Base-by-base conservation (phyloP, 2,329 filamentous ascomycete genomes). In the Fusarium citri region DNA sequence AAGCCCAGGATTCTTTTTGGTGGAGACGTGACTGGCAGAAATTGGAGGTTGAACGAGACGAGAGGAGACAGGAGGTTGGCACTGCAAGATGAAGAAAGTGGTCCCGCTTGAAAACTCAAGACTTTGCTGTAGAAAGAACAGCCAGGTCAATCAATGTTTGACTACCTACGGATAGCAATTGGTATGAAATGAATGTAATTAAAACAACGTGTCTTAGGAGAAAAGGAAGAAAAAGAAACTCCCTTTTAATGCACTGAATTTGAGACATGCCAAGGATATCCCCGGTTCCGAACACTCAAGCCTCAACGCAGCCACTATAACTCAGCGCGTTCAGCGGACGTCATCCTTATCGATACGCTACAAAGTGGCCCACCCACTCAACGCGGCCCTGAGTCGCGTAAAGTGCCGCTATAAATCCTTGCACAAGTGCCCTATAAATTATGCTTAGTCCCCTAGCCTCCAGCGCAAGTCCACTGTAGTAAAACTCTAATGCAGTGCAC, bases 21-120 rank as follows among this genome's bases (percentile, higher is more conserved):
- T 70, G 68, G 68, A 71, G 68, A 70, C 68, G 67, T 70, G 68
- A 71, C 50, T 56, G 37, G 46, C 26, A 34, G 50, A 64, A 65
- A 42, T 53, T 65, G 53, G 63, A 54, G 66, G 45, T 59, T 59
- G 43, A 54, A 59, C 53, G 42, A 61, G 61, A 60, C 31, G 41
- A 55, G 43, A 55, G 67, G 67, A 60, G 61, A 60, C 18, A 31
- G 59, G 43, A 56, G 67, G 67, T 18, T 70, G 66, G 66, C 42
- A 50, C 45, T 43, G 15, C 28, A 55, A 40, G 31, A 37, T 37
- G 31, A 3, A 18, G n/a, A n/a, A 15, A 34, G 31, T 41, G 34
- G 54, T 67, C 53, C 63, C 50, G 40, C 64, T 42, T n/a, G 20
- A 25, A 25, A 51, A 22, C 18, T 51, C 9, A 6, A 26, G 18